phyloP scores from a whole-genome alignment of 2,329 filamentous ascomycete genomes.

The Nigrospora oryzae region DNA sequence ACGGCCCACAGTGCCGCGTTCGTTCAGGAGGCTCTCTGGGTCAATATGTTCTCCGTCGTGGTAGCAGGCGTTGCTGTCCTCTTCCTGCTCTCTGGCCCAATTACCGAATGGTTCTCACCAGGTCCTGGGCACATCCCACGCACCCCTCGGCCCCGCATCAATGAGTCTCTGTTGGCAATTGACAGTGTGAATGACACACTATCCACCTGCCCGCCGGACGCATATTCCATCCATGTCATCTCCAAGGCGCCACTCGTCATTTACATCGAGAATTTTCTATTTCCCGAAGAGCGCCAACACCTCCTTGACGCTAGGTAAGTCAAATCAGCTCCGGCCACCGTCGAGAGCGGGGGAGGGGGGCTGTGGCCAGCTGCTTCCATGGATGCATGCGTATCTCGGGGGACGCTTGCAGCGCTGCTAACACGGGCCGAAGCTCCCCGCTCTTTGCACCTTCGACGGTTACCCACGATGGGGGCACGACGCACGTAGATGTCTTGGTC shows the following conservation, averaged over 20 bases:
- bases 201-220: constrained; percentile 25
- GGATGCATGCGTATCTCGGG: not conserved
- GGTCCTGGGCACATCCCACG: constrained; percentile 19
- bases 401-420: too few species aligned
- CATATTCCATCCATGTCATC: constrained; percentile 37
- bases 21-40: too few species aligned
- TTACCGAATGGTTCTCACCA: constrained; percentile 26
- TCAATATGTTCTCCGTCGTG: constrained; percentile 35
- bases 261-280: constrained; percentile 45
- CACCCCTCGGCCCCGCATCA: constrained; percentile 35
- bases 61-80: constrained; percentile 31
- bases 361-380: too few species aligned
- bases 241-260: constrained; percentile 42
- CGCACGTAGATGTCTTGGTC: constrained; percentile 31
- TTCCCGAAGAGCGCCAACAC: constrained; percentile 32
- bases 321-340: too few species aligned
- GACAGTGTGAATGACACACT: constrained; percentile 28
- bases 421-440: constrained; percentile 25
- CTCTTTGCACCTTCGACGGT: constrained; percentile 42
- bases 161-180: constrained; percentile 41
- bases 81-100: constrained; percentile 35
- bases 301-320: constrained; percentile 43
- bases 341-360: too few species aligned
- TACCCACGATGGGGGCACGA: constrained; percentile 34
- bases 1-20: too few species aligned